These are phyloP conservation scores for Macaranga tanarius DNA, from an alignment of 441 rosid species.

Conservation along the genomic window DNA sequence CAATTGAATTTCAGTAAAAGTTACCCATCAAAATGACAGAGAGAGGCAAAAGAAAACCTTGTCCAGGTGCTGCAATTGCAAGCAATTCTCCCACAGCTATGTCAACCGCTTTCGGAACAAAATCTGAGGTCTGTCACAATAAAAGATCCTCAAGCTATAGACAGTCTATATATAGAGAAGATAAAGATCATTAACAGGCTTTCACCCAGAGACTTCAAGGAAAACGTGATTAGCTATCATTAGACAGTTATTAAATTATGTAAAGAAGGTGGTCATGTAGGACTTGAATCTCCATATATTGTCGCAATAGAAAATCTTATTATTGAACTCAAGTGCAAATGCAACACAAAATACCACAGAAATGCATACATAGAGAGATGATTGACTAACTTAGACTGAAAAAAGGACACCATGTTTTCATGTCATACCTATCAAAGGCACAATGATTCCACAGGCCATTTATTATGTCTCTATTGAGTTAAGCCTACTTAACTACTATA, in stretches of 20 bases:
- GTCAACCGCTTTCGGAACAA: conserved; percentile 63
- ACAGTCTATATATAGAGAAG: not conserved
- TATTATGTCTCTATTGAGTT: not conserved
- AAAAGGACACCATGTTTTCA: not conserved
- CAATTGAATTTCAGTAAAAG: not conserved
- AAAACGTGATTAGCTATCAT: not conserved
- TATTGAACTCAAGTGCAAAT: not conserved
- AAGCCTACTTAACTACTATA: conserved; percentile 6
- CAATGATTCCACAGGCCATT: not conserved
- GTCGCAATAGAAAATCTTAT: not conserved
- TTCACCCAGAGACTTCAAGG: not conserved
- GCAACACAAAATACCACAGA: not conserved
- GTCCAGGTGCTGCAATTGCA: conserved; percentile 60
- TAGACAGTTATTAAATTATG: not conserved
- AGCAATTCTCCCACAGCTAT: conserved; percentile 63
- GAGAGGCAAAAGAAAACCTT: conserved; percentile 46
- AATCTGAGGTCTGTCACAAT: conserved; percentile 55
- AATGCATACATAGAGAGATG: not conserved
- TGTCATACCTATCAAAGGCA: not conserved
- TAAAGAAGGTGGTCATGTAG: not conserved
- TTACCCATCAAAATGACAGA: not conserved
- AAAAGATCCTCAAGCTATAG: conserved; percentile 8
- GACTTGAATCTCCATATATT: not conserved
- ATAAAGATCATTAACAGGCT: not conserved
- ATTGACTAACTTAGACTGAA: not conserved